phyloP scores from a whole-genome alignment of 2,329 filamentous ascomycete species.

The Emergomyces orientalis region DNA sequence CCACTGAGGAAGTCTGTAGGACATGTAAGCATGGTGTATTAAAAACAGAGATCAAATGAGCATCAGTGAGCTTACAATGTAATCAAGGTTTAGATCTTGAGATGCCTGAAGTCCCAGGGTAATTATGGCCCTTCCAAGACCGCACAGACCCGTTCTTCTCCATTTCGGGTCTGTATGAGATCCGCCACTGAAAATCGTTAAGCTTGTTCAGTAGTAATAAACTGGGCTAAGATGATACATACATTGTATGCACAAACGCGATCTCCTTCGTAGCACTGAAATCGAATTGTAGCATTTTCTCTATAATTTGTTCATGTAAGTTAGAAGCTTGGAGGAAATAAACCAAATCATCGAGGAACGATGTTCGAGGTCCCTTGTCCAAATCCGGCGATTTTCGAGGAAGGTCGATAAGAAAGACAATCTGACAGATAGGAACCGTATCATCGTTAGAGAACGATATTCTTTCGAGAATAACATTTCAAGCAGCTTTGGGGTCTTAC shows the following conservation, averaged over 20 bases:
- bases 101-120: constrained; percentile 52
- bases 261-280: constrained; percentile 63
- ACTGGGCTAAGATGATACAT: constrained; percentile 24
- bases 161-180: constrained; percentile 43
- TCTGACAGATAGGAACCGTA: constrained; percentile 35
- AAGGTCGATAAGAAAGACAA: constrained; percentile 85
- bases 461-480: constrained; percentile 9
- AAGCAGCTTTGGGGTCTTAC: constrained; percentile 29
- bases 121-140: constrained; percentile 59
- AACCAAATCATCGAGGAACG: constrained; percentile 61
- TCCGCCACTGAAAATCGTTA: constrained; percentile 41
- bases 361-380: constrained; percentile 25
- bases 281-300: constrained; percentile 68
- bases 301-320: constrained; percentile 54
- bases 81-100: constrained; percentile 57
- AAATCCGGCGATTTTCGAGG: constrained; percentile 42
- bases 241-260: constrained; percentile 81
- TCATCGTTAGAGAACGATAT: background rate
- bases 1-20: constrained; percentile 65
- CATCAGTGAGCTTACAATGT: constrained; percentile 47
- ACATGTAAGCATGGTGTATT: constrained; percentile 13
- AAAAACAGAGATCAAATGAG: background rate
- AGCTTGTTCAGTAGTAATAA: background rate
- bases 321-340: constrained; percentile 61
- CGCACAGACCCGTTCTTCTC: constrained; percentile 59